phyloP scores from a whole-genome alignment of 371 early-diverging fungal species.

The Lichtheimia hyalospora region DNA sequence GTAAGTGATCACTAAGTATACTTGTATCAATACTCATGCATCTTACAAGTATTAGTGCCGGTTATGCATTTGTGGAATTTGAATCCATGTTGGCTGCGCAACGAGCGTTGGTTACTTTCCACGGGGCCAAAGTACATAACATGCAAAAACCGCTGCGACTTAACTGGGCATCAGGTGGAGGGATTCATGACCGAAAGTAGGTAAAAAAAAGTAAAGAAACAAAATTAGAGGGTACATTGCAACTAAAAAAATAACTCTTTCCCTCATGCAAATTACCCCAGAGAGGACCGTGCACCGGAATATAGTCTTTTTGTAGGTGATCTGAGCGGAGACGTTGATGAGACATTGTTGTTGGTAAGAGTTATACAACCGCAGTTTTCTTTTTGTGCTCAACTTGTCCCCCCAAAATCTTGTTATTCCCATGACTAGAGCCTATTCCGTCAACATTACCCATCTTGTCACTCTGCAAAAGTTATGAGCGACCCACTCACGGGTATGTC shows the following conservation, averaged over 20 bases:
- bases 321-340: slow-evolving; percentile 73
- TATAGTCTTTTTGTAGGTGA: slow-evolving; percentile 90
- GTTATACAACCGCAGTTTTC: background rate
- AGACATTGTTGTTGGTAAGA: slow-evolving; percentile 70
- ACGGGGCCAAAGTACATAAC: slow-evolving; percentile 82
- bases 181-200: slow-evolving; percentile 47
- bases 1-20: slow-evolving; percentile 27
- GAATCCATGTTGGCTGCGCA: slow-evolving; percentile 37
- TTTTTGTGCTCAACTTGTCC: slow-evolving; percentile 44
- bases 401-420: slow-evolving; percentile 59
- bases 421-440: slow-evolving; percentile 49
- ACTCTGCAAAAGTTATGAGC: slow-evolving; percentile 83
- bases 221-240: background rate
- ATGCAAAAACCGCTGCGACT: slow-evolving; percentile 80
- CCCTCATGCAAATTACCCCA: slow-evolving; percentile 15
- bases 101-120: slow-evolving; percentile 45
- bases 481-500: slow-evolving; percentile 76
- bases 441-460: slow-evolving; percentile 65
- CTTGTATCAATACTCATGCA: background rate
- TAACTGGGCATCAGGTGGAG: slow-evolving; percentile 70
- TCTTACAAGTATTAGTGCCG: slow-evolving; percentile 39
- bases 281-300: slow-evolving; percentile 67
- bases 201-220: background rate
- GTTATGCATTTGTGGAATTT: slow-evolving; percentile 82
- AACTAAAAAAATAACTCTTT: background rate